Base-by-base conservation (phyloP, 331 rosid species). In the Rosa hybrid region DNA sequence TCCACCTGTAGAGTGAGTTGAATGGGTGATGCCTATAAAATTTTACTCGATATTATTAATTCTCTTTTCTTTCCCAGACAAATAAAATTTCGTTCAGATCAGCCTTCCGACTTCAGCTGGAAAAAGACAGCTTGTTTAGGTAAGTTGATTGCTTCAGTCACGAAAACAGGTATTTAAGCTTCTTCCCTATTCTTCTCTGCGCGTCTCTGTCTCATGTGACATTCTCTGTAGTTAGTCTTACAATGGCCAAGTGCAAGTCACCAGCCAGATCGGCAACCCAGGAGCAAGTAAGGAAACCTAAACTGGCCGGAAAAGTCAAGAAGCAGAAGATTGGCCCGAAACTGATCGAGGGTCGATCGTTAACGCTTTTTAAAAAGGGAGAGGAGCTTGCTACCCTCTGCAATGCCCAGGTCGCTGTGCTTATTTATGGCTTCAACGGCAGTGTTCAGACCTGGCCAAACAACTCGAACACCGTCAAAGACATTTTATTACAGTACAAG, bases 401-500 rank as follows among this genome's bases (percentile, higher is more conserved):
- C 27, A n/a, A 57, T n/a, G 63, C 63, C 12, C 63, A 8, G 27
- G 63, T 57, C 27, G 27, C 63, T n/a, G 63, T 57, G 27, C 63
- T 57, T n/a, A 21, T 57, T 3, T 57, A 57, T 57, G 64, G 64
- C 30, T 57, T 27, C 64, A 21, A 57, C 11, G 30, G 64, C 30
- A n/a, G 30, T n/a, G 64, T 57, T 14, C 64, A 57, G 30, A n/a
- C 64, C 64, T 57, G 64, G 64, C 64, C 64, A 57, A 57, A 57
- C 64, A 9, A 57, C 64, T 57, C 64, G 30, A 57, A 57, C 13
- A 57, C 30, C 14, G 30, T 57, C 14, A 57, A n/a, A n/a, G 64
- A 57, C 30, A 57, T 57, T 9, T 13, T 57, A 0, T n/a, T n/a
- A 10, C 21, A 57, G 64, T 57, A 57, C 12, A 57, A 57, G 64